These are phyloP conservation scores for Tilletiopsis washingtonensis DNA, from an alignment of 1,284 basidiomycete genomes.

Conservation along the genomic window DNA sequence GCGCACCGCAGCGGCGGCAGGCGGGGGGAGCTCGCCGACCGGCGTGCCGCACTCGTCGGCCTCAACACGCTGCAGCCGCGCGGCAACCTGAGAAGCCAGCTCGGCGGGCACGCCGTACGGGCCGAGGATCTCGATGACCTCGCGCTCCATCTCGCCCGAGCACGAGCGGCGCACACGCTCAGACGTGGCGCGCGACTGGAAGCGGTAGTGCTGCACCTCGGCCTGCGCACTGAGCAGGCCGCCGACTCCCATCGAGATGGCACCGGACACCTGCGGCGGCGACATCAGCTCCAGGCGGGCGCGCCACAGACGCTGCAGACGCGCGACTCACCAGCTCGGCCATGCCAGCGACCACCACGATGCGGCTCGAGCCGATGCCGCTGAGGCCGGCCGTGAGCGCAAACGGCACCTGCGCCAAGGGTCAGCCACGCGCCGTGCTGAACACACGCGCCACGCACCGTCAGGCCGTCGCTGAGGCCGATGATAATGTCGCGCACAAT, in stretches of 20 bases:
- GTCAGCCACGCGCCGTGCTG: slow-evolving; percentile 63
- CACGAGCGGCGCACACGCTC: slow-evolving; percentile 80
- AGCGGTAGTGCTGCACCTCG: slow-evolving; percentile 68
- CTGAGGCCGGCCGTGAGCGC: slow-evolving; percentile 66
- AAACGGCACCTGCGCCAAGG: slow-evolving; percentile 38
- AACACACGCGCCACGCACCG: slow-evolving; percentile 57
- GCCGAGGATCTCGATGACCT: slow-evolving; percentile 78
- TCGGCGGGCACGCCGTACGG: slow-evolving; percentile 79
- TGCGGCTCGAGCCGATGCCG: slow-evolving; percentile 73
- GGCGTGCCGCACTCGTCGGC: neutral
- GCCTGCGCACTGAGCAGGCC: slow-evolving; percentile 94
- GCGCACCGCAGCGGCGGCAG: neutral
- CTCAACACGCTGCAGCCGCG: slow-evolving; percentile 5
- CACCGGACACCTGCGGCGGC: slow-evolving; percentile 12
- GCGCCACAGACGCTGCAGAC: no score
- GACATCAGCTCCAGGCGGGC: slow-evolving; percentile 14
- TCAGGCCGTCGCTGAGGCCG: slow-evolving; percentile 89
- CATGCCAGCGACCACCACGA: slow-evolving; percentile 83
- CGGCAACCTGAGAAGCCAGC: slow-evolving; percentile 68
- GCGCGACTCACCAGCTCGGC: slow-evolving; percentile 56
- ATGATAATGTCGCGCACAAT: slow-evolving; percentile 74
- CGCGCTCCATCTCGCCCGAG: slow-evolving; percentile 87
- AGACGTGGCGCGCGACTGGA: slow-evolving; percentile 43
- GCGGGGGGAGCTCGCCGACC: neutral
- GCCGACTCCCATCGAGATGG: slow-evolving; percentile 79